Percentiles rank a stretch among this genome's conserved stretches.
These are phyloP conservation scores for Microbotryum intermedium DNA, from an alignment of 1,284 basidiomycete genomes.

Conservation along the genomic window DNA sequence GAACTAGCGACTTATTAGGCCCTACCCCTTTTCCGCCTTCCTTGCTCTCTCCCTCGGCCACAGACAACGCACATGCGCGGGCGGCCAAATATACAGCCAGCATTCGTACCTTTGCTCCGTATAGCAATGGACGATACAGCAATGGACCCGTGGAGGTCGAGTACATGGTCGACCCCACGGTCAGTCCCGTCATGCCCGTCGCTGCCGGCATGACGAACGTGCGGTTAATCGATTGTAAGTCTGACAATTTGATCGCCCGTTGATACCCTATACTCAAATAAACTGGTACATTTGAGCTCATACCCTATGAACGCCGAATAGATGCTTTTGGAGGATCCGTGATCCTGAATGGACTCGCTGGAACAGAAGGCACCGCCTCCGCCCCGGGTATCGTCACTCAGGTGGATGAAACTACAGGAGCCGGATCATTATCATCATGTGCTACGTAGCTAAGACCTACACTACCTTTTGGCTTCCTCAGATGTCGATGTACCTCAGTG, in stretches of 20 bases:
- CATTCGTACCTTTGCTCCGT: conserved; percentile 16
- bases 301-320: background rate
- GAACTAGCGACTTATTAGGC: too few species aligned
- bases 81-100: background rate
- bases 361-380: conserved; percentile 7
- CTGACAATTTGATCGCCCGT: too few species aligned
- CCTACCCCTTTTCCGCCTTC: too few species aligned
- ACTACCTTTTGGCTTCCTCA: background rate
- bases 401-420: conserved; percentile 11
- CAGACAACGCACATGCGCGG: conserved; percentile 25
- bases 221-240: conserved; percentile 18
- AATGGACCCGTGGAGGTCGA: conserved; percentile 27
- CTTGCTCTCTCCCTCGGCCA: background rate
- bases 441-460: background rate
- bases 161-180: conserved; percentile 12
- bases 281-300: too few species aligned
- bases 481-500: conserved; percentile 13
- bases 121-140: conserved; percentile 17
- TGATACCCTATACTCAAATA: background rate
- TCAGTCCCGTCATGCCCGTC: background rate
- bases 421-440: background rate
- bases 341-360: conserved; percentile 17
- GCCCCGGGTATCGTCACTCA: background rate
- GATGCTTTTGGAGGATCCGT: conserved; percentile 26
- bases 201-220: conserved; percentile 1